phyloP scores from a whole-genome alignment of 345 rosid genomes.

The Draba incana region DNA sequence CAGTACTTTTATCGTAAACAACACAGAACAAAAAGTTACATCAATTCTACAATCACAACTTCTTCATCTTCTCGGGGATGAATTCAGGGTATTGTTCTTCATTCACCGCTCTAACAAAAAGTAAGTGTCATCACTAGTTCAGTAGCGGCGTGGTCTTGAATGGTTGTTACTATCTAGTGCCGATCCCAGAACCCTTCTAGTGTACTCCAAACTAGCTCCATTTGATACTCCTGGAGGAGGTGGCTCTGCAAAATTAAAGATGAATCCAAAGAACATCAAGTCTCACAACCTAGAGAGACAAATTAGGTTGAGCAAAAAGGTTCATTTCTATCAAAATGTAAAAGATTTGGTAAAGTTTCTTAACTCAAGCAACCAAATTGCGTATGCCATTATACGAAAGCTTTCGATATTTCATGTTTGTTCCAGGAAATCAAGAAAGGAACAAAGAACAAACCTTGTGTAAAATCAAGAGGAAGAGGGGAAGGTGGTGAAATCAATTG shows the following conservation, averaged over 20 bases:
- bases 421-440: background rate
- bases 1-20: constrained; percentile 4
- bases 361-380: constrained; percentile 11
- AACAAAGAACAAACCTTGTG: constrained; percentile 43
- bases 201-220: constrained; percentile 61
- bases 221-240: constrained; percentile 65
- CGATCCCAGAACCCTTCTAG: constrained; percentile 67
- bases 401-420: background rate
- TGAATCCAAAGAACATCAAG: background rate
- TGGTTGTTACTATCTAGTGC: constrained; percentile 57
- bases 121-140: constrained; percentile 39
- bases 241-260: constrained; percentile 43
- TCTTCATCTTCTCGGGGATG: background rate
- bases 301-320: constrained; percentile 14
- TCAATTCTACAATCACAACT: background rate
- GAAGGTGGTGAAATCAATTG: constrained; percentile 46
- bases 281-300: background rate
- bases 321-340: constrained; percentile 7
- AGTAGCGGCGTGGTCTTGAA: constrained; percentile 61
- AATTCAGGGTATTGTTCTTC: background rate
- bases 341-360: constrained; percentile 25
- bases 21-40: constrained; percentile 13
- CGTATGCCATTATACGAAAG: background rate
- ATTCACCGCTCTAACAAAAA: background rate
- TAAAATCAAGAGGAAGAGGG: constrained; percentile 29